Evolutionary conservation across 2,329 filamentous ascomycete species (phyloP), one percentile per base, ranked within the genome.

Genomic region (Stagonosporopsis vannaccii): DNA sequence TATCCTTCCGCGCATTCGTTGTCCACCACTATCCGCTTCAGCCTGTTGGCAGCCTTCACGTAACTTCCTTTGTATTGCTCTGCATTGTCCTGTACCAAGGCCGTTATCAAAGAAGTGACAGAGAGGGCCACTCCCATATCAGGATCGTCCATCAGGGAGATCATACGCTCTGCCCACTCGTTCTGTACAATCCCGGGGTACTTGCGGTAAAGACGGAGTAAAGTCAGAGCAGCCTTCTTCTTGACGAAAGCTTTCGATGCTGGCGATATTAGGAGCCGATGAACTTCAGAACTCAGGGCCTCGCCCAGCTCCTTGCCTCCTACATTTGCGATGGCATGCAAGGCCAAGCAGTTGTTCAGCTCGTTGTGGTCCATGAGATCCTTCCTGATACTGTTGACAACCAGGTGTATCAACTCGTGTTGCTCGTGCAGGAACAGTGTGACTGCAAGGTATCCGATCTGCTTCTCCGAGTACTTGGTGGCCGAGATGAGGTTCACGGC

Each of bases 381-480:
- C 77, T 99, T 99, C 58, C 95, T 86, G 80, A 99, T 98, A 74
- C 94, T 98, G 81, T 99, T 99, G 70, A 99, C 93, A 28, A 99
- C 95, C 65, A 99, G 80, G 77, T 98, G 95, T 61, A 99, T 81
- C 61, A 99, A 84, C 78, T 99, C 95, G 79, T 99, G 95, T 76
- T 96, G 88, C 79, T 99, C 95, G 78, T 99, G 95, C 36, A 99
- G 82, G 79, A 99, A 98, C 51, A 99, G 84, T 1, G 95, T 99
- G 77, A 99, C 96, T 49, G 95, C 95, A 68, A 99, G 85, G 75
- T 99, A 99, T 52, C 95, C 95, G 73, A 99, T 99, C 82, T 99
- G 95, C 81, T 99, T 99, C 77, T 99, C 95, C 20, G 94, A 98
- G 79, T 98, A 99, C 75, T 98, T 99, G 72, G 85, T 92, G 52